phyloP scores from a whole-genome alignment of 768 basidiomycete species.

The Ramaria rubella region DNA sequence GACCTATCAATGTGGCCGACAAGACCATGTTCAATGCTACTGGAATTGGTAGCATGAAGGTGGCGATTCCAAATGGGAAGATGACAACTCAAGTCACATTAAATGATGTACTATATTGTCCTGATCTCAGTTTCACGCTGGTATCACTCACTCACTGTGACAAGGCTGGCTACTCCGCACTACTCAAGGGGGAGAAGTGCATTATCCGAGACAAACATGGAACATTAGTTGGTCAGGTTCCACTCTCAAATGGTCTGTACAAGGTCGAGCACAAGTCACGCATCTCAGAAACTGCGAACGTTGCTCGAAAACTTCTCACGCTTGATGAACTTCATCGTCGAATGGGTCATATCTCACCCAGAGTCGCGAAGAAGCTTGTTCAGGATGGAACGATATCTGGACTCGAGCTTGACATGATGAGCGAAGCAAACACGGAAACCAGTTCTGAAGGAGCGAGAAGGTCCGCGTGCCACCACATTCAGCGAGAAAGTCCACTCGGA shows the following conservation, averaged over 20 bases:
- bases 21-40: conserved; percentile 25
- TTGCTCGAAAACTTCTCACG: conserved; percentile 16
- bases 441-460: neutral
- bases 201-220: no score
- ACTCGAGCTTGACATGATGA: neutral
- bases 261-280: no score
- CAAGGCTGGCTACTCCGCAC: conserved; percentile 25
- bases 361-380: neutral
- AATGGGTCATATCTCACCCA: conserved; percentile 3
- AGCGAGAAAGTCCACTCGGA: neutral
- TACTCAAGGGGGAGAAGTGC: no score
- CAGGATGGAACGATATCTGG: neutral
- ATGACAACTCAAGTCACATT: conserved; percentile 18
- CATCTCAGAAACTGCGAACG: conserved; percentile 22
- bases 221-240: no score
- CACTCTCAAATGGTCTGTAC: conserved; percentile 24
- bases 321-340: conserved; percentile 8
- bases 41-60: conserved; percentile 25
- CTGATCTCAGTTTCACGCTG: conserved; percentile 32
- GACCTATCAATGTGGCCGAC: conserved; percentile 25
- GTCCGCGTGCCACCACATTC: neutral
- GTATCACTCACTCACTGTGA: conserved; percentile 32
- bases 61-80: conserved; percentile 30
- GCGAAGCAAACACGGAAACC: neutral
- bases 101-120: no score